phyloP scores from a whole-genome alignment of 495 filamentous ascomycete species.

The Sphaerosporella brunnea region DNA sequence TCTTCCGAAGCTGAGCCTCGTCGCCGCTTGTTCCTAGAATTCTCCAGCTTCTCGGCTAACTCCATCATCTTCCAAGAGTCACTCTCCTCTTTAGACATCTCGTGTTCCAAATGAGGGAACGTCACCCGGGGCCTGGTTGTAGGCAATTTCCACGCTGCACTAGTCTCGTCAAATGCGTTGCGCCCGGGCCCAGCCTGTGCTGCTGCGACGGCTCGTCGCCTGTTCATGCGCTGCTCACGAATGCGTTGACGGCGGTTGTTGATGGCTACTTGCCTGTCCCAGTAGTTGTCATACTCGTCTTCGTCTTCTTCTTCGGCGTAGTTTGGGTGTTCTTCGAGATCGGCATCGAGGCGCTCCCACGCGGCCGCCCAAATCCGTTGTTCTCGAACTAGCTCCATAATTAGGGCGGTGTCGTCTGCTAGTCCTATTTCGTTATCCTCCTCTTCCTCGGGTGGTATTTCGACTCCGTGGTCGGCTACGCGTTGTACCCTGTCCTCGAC shows the following conservation, averaged over 20 bases:
- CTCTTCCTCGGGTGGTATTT: conserved; percentile 1
- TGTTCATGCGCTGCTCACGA: background rate
- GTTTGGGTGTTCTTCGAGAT: background rate
- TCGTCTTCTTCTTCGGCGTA: background rate
- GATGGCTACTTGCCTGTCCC: background rate
- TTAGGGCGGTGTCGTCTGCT: background rate
- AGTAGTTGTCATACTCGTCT: conserved; percentile 1
- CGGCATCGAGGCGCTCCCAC: conserved; percentile 4
- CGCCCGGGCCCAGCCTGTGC: conserved; percentile 15
- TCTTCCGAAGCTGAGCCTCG: conserved; percentile 5
- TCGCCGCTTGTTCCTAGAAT: conserved; percentile 13
- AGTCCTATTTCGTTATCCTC: background rate
- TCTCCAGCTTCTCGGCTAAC: conserved; percentile 18
- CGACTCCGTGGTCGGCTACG: background rate
- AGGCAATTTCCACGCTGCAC: conserved; percentile 14
- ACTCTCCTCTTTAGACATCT: conserved; percentile 21
- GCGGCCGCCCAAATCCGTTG: background rate
- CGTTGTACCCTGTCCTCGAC: conserved; percentile 1
- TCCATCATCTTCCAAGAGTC: conserved; percentile 25
- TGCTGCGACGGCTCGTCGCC: conserved; percentile 19
- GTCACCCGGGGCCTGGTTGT: conserved; percentile 18
- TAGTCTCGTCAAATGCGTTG: conserved; percentile 16
- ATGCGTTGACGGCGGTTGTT: background rate
- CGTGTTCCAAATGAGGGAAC: conserved; percentile 18
- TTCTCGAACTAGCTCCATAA: background rate